A percentile compares a stretch with the other conserved stretches of the same genome.
Evolutionary conservation across 805 yeast species (phyloP).

Genomic region (Schizosaccharomyces osmophilus): DNA sequence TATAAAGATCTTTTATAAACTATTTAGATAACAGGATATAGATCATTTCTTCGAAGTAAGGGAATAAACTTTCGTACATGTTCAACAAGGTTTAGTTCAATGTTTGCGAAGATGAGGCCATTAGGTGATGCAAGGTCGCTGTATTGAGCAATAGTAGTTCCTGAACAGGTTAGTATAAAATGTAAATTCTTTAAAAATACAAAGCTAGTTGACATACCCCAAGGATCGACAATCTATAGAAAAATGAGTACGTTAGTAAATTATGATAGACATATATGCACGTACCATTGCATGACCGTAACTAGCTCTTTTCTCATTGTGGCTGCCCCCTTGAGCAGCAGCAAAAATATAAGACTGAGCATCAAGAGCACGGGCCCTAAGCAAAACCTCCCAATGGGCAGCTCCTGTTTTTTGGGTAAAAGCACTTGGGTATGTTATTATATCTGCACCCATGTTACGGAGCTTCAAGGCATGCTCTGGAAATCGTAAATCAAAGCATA

Average conservation of each 20-base stretch:
- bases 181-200: too few species aligned
- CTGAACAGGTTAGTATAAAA: not conserved
- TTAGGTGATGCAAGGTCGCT: not conserved
- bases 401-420: conserved; percentile 79
- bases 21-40: not conserved
- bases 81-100: not conserved
- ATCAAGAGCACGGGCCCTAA: conserved; percentile 70
- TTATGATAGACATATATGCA: not conserved
- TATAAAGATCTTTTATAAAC: not conserved
- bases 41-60: not conserved
- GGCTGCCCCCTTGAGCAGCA: conserved; percentile 78
- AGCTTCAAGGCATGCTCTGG: conserved; percentile 52
- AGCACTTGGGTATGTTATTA: conserved; percentile 73
- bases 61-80: not conserved
- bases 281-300: conserved; percentile 53
- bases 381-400: conserved; percentile 71
- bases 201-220: not conserved
- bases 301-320: conserved; percentile 40
- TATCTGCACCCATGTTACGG: conserved; percentile 35
- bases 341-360: conserved; percentile 66
- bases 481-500: conserved; percentile 71
- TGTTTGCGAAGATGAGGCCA: not conserved
- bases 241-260: not conserved
- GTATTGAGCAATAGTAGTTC: not conserved
- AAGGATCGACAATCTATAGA: not conserved